Percentiles rank a stretch among this genome's conserved stretches.
Conservation (phyloP, 2,329 filamentous ascomycete genomes). For the Xylariaceae sp. region DNA sequence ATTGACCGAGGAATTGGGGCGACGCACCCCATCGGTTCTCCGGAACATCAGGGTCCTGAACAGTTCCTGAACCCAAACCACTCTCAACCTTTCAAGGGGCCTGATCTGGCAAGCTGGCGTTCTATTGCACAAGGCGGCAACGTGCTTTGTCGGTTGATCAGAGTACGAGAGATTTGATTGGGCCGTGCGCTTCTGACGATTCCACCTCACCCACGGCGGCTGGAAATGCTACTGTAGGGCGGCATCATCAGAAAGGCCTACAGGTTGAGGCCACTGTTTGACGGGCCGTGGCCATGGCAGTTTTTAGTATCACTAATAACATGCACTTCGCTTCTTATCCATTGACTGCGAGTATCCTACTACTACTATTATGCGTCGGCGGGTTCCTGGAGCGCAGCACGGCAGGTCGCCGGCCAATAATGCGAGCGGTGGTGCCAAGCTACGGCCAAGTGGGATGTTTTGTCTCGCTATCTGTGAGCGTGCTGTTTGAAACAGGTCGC, state of each 20-base stretch:
- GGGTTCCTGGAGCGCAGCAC: too few relatives aligned
- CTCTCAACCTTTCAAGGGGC: slow-evolving; percentile 3
- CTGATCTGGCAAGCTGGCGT: slow-evolving; percentile 3
- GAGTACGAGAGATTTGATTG: slow-evolving; percentile 14
- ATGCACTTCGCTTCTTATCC: too few relatives aligned
- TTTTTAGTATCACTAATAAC: too few relatives aligned
- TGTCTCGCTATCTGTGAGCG: slow-evolving; percentile 1
- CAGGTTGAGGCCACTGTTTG: too few relatives aligned
- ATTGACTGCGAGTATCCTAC: too few relatives aligned
- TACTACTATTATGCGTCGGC: too few relatives aligned
- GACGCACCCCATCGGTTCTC: slow-evolving; percentile 3
- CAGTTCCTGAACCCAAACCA: slow-evolving; percentile 10
- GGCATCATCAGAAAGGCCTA: too few relatives aligned
- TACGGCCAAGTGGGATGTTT: too few relatives aligned
- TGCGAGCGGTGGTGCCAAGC: too few relatives aligned
- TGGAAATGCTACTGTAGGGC: neutral
- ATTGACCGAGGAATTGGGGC: too few relatives aligned
- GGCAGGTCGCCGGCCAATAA: too few relatives aligned
- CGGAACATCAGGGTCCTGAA: slow-evolving; percentile 8
- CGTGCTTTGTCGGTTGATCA: slow-evolving; percentile 9
- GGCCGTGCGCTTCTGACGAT: slow-evolving; percentile 6
- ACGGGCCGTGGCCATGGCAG: too few relatives aligned
- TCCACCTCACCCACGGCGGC: slow-evolving; percentile 8
- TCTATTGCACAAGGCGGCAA: slow-evolving; percentile 11
- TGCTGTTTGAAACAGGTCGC: slow-evolving; percentile 16